These are phyloP conservation scores for Zygotorulaspora sp. DNA, from an alignment of 805 yeast species.

Conservation along the genomic window DNA sequence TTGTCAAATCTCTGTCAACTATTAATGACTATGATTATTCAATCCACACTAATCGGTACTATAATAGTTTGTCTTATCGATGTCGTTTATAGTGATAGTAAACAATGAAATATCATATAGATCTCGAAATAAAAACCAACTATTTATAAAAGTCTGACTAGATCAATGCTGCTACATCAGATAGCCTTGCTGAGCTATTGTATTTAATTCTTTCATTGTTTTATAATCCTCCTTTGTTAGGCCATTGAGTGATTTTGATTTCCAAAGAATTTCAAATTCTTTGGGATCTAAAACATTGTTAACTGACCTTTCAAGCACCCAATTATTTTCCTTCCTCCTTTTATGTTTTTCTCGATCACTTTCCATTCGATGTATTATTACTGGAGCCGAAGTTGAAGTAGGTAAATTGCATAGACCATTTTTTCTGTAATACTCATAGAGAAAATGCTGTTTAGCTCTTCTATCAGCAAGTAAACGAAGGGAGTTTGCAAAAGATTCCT, in stretches of 20 bases:
- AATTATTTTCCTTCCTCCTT: conserved; percentile 70
- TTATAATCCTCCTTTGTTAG: conserved; percentile 46
- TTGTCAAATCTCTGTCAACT: no score
- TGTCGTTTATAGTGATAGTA: neutral
- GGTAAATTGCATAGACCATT: conserved; percentile 9
- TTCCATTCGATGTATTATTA: conserved; percentile 76
- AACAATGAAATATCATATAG: no score
- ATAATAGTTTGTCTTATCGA: no score
- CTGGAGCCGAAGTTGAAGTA: conserved; percentile 37
- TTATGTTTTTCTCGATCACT: conserved; percentile 91
- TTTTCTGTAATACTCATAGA: conserved; percentile 9
- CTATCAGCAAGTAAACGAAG: conserved; percentile 10
- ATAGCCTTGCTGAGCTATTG: conserved; percentile 51
- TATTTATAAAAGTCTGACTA: no score
- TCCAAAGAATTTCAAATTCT: conserved; percentile 50
- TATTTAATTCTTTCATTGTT: conserved; percentile 51
- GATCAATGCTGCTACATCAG: conserved; percentile 15
- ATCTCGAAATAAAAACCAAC: no score
- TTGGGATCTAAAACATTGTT: conserved; percentile 37
- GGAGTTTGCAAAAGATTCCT: conserved; percentile 12
- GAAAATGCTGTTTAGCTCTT: conserved; percentile 12
- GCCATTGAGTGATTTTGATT: conserved; percentile 24
- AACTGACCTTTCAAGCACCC: conserved; percentile 55
- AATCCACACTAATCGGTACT: no score
- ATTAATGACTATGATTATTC: no score